Evolutionary conservation across 1,284 basidiomycete species (phyloP).

Genomic region (Earliella scabrosa): DNA sequence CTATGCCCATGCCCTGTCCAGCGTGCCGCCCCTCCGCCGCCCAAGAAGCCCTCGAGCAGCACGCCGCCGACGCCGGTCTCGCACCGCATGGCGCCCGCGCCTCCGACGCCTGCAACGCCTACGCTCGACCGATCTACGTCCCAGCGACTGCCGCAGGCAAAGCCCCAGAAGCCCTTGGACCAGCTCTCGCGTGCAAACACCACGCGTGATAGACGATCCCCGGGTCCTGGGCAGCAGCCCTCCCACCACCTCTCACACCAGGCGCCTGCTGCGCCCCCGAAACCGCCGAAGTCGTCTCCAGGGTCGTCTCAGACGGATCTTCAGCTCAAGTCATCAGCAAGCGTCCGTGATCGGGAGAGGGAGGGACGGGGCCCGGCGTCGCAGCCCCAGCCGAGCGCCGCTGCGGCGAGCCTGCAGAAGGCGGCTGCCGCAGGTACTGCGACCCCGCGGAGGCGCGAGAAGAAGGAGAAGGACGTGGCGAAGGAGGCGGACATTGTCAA

Average conservation of each 20-base stretch:
- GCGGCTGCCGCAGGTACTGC: conserved; percentile 55
- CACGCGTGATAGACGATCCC: conserved; percentile 55
- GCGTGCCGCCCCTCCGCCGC: conserved; percentile 55
- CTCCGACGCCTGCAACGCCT: conserved; percentile 59
- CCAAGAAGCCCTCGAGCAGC: conserved; percentile 53
- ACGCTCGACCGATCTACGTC: conserved; percentile 79
- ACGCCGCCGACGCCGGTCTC: conserved; percentile 47
- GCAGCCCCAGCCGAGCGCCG: conserved; percentile 51
- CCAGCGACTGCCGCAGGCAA: conserved; percentile 61
- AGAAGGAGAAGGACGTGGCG: conserved; percentile 80
- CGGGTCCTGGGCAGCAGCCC: conserved; percentile 32
- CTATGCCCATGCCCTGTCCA: conserved; percentile 26
- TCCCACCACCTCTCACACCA: conserved; percentile 17
- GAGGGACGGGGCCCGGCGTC: conserved; percentile 26
- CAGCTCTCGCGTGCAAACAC: conserved; percentile 69
- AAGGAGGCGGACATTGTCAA: conserved; percentile 92
- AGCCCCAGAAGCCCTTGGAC: conserved; percentile 53
- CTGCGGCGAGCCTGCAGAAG: conserved; percentile 65
- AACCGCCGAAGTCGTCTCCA: conserved; percentile 52
- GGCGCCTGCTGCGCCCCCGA: conserved; percentile 19
- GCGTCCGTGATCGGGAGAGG: conserved; percentile 20
- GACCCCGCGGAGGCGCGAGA: conserved; percentile 85
- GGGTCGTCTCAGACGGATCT: conserved; percentile 60
- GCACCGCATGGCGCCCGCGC: conserved; percentile 71
- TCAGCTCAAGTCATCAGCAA: conserved; percentile 45